Evolutionary conservation across 768 basidiomycete genomes (phyloP), one percentile per base, ranked within the genome.

Genomic region (Solioccasus polychromus): DNA sequence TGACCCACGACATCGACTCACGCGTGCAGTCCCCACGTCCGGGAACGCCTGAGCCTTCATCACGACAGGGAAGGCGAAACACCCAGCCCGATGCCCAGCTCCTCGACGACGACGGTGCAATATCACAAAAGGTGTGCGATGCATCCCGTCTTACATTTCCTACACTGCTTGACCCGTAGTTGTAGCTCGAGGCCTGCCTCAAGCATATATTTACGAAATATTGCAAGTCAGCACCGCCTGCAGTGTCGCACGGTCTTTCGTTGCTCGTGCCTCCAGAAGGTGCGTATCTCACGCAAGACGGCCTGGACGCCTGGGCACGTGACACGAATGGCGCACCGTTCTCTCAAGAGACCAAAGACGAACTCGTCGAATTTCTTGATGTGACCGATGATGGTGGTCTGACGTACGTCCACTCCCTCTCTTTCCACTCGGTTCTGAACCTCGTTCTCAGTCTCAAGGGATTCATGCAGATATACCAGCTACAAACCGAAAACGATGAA

Each of bases 241-340:
- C 34, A 29, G 41, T 39, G 35, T 50, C 44, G 34, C 46, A 52
- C 5, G 54, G 51, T 8, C 58, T 49, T 24, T 54, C 57, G 19
- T 55, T 83, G 29, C 69, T 77, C 15, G 62, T 61, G 8, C 80
- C 83, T 7, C 66, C 70, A 12, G 66, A 72, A 4, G 70, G 75
- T 52, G 81, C 88, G 35, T 83, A 70, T 61, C 69, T 89, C 15
- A 70, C 77, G 7, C 63, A 73, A 2, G 69, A 79, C 45, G 87
- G 79, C 8, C 64, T 91, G 40, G 88, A 90, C 62, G 71, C 72
- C 34, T 92, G 85, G 83, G 87, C 88, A 11, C 67, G 66, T 20
- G 89, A 88, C 45, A 92, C 89, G 9, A 92, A 92, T 49, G 89
- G 88, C n/a, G 72, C 75, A 30, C 80, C 84, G n/a, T 87, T 91